Evolutionary conservation across 164 flowering plant genomes (phyloP).

Genomic region (Aristolochia californica): DNA sequence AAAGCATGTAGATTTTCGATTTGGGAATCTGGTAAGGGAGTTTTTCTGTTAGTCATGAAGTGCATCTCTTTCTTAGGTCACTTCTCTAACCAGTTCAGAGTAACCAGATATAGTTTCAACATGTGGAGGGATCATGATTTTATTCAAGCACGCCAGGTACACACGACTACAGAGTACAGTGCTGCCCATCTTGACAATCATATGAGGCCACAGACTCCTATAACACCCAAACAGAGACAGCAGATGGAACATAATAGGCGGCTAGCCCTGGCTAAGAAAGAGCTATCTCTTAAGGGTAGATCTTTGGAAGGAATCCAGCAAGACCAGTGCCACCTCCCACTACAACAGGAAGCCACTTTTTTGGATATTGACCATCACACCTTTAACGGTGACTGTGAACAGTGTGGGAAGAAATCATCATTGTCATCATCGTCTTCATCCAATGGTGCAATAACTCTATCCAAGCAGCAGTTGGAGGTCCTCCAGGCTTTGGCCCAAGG

Average conservation of each 20-base stretch:
- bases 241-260: background rate
- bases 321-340: background rate
- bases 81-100: too few relatives aligned
- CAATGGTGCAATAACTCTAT: conserved; percentile 4
- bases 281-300: background rate
- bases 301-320: background rate
- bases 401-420: background rate
- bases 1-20: too few relatives aligned
- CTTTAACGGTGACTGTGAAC: background rate
- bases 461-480: conserved; percentile 26
- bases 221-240: conserved; percentile 1
- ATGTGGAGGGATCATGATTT: too few relatives aligned
- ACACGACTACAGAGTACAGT: too few relatives aligned
- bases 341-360: background rate
- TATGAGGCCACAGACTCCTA: background rate
- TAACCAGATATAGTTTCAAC: too few relatives aligned
- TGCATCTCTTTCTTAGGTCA: too few relatives aligned
- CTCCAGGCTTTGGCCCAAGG: conserved; percentile 24
- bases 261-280: background rate
- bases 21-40: too few relatives aligned
- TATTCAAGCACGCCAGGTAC: too few relatives aligned
- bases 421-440: background rate
- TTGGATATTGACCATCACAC: background rate
- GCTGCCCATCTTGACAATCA: too few relatives aligned
- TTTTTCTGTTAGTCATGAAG: too few relatives aligned